Evolutionary conservation across 2,329 filamentous ascomycete genomes (phyloP).

Genomic region (Sporothrix humicola): DNA sequence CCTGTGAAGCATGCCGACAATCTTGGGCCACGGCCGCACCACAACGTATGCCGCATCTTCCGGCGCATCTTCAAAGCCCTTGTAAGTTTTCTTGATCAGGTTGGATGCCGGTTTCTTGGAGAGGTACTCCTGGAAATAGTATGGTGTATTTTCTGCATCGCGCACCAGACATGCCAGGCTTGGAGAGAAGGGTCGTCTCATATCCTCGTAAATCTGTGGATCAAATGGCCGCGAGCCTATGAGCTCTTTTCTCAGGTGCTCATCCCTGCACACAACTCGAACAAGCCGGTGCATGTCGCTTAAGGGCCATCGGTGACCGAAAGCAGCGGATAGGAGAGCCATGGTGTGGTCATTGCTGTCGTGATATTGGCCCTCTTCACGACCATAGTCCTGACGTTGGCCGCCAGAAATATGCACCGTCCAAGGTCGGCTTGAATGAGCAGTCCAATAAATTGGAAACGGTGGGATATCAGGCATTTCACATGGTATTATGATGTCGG

Average conservation of each 20-base stretch:
- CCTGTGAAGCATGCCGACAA: constrained; percentile 64
- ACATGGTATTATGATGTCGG: constrained; percentile 54
- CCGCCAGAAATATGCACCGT: constrained; percentile 43
- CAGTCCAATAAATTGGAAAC: constrained; percentile 52
- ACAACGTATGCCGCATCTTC: constrained; percentile 57
- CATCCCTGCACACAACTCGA: constrained; percentile 46
- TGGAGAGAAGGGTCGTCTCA: constrained; percentile 1
- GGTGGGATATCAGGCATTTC: constrained; percentile 47
- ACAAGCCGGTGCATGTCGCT: constrained; percentile 51
- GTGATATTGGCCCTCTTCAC: neutral
- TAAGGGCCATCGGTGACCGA: constrained; percentile 53
- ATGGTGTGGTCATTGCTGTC: constrained; percentile 51
- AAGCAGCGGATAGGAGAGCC: constrained; percentile 55
- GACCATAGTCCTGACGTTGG: neutral
- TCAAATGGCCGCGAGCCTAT: constrained; percentile 41
- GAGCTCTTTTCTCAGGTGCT: constrained; percentile 41
- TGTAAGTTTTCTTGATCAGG: constrained; percentile 48
- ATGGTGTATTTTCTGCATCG: constrained; percentile 47
- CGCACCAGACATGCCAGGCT: constrained; percentile 49
- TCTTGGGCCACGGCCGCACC: constrained; percentile 57
- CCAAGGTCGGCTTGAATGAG: constrained; percentile 45
- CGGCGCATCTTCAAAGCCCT: constrained; percentile 49
- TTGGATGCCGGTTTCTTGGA: constrained; percentile 52
- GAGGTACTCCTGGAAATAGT: constrained; percentile 51
- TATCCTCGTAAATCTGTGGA: neutral